Evolutionary conservation across 2,329 filamentous ascomycete species (phyloP), one percentile per base, ranked within the genome.

Genomic region (Phoma sp.): DNA sequence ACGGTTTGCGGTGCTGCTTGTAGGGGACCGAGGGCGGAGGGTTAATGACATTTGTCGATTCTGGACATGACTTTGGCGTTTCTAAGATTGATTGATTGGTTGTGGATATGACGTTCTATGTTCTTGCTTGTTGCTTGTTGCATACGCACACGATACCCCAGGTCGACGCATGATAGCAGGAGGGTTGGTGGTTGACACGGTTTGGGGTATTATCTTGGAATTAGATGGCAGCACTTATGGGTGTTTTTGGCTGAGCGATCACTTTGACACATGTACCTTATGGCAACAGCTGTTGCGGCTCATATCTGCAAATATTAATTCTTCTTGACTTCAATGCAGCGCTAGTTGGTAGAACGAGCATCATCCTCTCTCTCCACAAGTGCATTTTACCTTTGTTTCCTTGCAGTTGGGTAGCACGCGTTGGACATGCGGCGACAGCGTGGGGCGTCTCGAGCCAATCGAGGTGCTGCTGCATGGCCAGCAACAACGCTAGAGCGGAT

Each of bases 101-200:
- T 51, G 52, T 51, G 41, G 52, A 51, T 55, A 55, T 22, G 38
- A 51, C 19, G 17, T 51, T 65, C 64, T 67, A 52, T 72, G 60
- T 58, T 65, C 69, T 69, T 65, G 64, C 63, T 70, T 71, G 70
- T 71, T 57, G 64, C 63, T 70, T 71, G 70, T 71, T 57, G 54
- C 48, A 51, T 52, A 67, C 62, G 64, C 66, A 67, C 64, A 72
- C 67, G 72, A 74, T 74, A 74, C 72, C 72, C 60, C 70, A 67
- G 67, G 64, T 71, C 69, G 65, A 67, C 60, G 63, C 58, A 65
- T 57, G 56, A 67, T 51, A 60, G 62, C 60, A 55, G 54, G 36
- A 61, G 49, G 51, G 51, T 44, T 24, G 22, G 22, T 6, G 22
- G 22, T 24, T 49, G 31, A 40, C 51, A 56, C 35, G 47, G 61